Percentiles rank a stretch among this genome's conserved stretches.
Conservation (phyloP, 2,329 filamentous ascomycete species). For the Aureobasidium mangrovei region DNA sequence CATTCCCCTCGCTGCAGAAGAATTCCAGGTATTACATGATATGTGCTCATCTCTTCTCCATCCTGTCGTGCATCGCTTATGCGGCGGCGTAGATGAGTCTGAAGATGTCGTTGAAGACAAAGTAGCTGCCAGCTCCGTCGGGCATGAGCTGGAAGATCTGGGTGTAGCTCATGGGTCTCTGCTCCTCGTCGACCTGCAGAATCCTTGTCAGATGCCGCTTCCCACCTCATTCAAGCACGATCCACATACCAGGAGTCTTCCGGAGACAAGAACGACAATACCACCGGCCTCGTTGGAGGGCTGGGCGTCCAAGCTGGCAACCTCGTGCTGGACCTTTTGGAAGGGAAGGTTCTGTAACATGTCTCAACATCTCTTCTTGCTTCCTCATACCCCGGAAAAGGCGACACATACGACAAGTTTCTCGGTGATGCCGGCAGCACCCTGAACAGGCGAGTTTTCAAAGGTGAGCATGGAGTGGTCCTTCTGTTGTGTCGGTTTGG, state of each 20-base stretch:
- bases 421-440: conserved; percentile 58
- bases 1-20: not conserved
- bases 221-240: not conserved
- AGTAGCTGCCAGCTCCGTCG: conserved; percentile 62
- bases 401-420: conserved; percentile 63
- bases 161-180: conserved; percentile 81
- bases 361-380: conserved; percentile 5
- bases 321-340: conserved; percentile 68
- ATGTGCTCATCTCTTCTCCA: conserved; percentile 4
- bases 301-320: conserved; percentile 74
- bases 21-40: conserved; percentile 4
- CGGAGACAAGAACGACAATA: conserved; percentile 82
- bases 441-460: conserved; percentile 60
- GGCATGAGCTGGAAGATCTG: conserved; percentile 80
- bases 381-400: not conserved
- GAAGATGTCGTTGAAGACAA: conserved; percentile 92
- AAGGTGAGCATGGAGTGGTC: conserved; percentile 89
- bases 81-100: conserved; percentile 62
- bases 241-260: conserved; percentile 64
- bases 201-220: not conserved
- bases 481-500: conserved; percentile 45
- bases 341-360: conserved; percentile 62
- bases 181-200: conserved; percentile 70
- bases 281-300: conserved; percentile 58
- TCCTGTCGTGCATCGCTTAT: conserved; percentile 4